A percentile compares a stretch with the other conserved stretches of the same genome.
phyloP scores from a whole-genome alignment of 768 basidiomycete genomes.

The Steccherinum ochraceum region DNA sequence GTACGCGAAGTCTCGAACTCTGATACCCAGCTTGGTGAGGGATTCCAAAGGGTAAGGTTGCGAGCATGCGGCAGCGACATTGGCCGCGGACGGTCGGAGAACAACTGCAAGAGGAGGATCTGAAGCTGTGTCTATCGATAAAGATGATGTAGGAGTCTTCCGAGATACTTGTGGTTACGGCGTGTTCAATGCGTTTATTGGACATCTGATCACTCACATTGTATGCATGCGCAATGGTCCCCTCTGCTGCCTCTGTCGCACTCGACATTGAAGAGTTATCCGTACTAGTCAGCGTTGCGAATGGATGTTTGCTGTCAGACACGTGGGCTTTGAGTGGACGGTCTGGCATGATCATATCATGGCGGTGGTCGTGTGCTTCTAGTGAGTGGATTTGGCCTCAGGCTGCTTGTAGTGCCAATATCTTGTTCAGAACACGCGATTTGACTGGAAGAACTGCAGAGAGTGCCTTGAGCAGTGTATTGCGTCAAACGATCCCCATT shows the following conservation, averaged over 20 bases:
- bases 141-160: not conserved
- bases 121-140: not conserved
- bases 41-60: slow-evolving; percentile 17
- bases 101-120: not conserved
- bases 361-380: too few species aligned
- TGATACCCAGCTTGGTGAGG: slow-evolving; percentile 31
- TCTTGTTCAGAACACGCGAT: too few species aligned
- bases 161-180: not conserved
- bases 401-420: too few species aligned
- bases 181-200: not conserved
- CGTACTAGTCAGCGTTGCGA: not conserved
- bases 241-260: not conserved
- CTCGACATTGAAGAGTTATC: not conserved
- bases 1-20: slow-evolving; percentile 59
- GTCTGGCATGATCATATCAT: too few species aligned
- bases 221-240: not conserved
- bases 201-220: not conserved
- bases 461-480: too few species aligned
- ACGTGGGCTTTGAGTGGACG: too few species aligned
- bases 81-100: not conserved
- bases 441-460: too few species aligned
- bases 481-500: too few species aligned
- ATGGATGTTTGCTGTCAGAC: not conserved
- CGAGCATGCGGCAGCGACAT: not conserved
- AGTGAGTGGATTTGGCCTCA: too few species aligned